phyloP scores from a whole-genome alignment of 2,329 filamentous ascomycete genomes.

The Dactylellina drechsleri region DNA sequence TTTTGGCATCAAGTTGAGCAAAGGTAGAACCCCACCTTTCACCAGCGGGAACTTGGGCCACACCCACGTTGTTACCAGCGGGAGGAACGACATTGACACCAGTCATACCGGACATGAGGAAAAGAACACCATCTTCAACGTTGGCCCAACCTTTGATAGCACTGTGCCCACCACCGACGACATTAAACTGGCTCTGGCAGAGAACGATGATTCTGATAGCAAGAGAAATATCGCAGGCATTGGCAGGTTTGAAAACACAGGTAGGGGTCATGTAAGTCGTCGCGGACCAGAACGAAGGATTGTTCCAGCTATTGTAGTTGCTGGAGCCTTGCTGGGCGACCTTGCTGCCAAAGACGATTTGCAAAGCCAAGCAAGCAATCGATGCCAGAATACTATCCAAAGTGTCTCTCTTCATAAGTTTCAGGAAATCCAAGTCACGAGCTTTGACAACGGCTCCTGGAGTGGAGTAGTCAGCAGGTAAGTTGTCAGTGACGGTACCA shows the following conservation, averaged over 20 bases:
- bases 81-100: constrained; percentile 16
- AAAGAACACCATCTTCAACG: constrained; percentile 37
- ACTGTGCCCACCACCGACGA: constrained; percentile 49
- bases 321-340: constrained; percentile 6
- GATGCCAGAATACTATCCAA: neutral
- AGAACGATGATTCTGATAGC: constrained; percentile 28
- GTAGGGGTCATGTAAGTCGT: constrained; percentile 33
- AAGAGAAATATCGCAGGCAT: constrained; percentile 26
- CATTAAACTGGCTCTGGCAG: constrained; percentile 23
- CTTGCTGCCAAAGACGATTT: constrained; percentile 11
- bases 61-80: neutral
- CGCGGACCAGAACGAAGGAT: constrained; percentile 47
- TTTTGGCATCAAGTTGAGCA: constrained; percentile 9
- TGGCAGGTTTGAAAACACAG: constrained; percentile 37
- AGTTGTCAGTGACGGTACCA: constrained; percentile 35
- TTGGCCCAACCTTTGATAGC: constrained; percentile 52
- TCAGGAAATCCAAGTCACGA: constrained; percentile 10
- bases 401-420: constrained; percentile 18
- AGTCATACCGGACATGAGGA: constrained; percentile 22
- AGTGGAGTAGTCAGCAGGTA: constrained; percentile 17
- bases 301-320: constrained; percentile 40
- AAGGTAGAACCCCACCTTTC: constrained; percentile 35
- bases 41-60: constrained; percentile 7
- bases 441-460: constrained; percentile 2
- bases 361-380: constrained; percentile 23